These are phyloP conservation scores for Tephrocybe sp. DNA, from an alignment of 768 basidiomycete species.

Conservation along the genomic window DNA sequence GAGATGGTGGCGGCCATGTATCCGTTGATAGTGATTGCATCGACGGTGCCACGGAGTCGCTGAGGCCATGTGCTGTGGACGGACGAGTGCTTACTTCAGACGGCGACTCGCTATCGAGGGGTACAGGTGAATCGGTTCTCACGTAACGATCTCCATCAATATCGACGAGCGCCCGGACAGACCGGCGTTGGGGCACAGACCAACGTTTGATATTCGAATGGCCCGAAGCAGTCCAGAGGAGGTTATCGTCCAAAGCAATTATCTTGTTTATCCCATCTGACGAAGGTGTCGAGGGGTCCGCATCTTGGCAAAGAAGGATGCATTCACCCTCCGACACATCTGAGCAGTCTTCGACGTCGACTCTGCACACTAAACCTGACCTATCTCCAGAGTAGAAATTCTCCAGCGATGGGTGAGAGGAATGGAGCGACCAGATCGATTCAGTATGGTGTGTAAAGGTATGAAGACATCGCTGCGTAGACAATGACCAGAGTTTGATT, in stretches of 20 bases:
- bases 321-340: conserved; percentile 91
- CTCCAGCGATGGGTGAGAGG: conserved; percentile 80
- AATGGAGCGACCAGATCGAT: conserved; percentile 91
- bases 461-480: conserved; percentile 86
- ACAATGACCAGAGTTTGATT: conserved; percentile 92
- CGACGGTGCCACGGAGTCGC: conserved; percentile 32
- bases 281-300: conserved; percentile 34
- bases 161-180: conserved; percentile 27
- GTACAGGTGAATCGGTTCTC: conserved; percentile 18
- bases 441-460: conserved; percentile 96
- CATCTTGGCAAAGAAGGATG: conserved; percentile 74
- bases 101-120: conserved; percentile 12
- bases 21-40: conserved; percentile 34
- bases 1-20: conserved; percentile 22
- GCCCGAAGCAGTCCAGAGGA: conserved; percentile 89
- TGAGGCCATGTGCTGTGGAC: conserved; percentile 26
- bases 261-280: conserved; percentile 74
- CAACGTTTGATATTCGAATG: conserved; percentile 80
- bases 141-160: conserved; percentile 12
- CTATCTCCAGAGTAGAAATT: conserved; percentile 95
- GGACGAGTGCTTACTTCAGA: conserved; percentile 28
- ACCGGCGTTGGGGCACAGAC: conserved; percentile 58
- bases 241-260: conserved; percentile 75
- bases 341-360: conserved; percentile 82
- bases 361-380: conserved; percentile 83